Conservation (phyloP, 805 yeast species). For the Saccharomycopsis vini region DNA sequence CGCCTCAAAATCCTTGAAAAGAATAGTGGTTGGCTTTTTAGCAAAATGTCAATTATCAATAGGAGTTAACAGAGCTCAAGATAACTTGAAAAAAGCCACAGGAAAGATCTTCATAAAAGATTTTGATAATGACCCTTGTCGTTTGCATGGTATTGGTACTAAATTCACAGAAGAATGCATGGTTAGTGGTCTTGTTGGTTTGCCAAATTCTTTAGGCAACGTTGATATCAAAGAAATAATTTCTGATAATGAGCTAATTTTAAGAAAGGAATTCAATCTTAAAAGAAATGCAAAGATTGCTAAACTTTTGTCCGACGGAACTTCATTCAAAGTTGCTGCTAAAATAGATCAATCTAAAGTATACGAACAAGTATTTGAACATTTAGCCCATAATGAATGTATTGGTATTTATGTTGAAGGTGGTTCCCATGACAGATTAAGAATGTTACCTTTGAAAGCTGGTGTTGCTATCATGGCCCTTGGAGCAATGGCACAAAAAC, state of each 20-base stretch:
- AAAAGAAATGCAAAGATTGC: constrained; percentile 35
- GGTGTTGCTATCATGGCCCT: constrained; percentile 98
- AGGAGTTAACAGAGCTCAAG: constrained; percentile 91
- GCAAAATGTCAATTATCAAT: constrained; percentile 73
- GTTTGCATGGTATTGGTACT: constrained; percentile 57
- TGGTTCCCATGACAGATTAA: constrained; percentile 93
- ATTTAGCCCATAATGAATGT: constrained; percentile 68
- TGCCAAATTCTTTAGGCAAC: constrained; percentile 73
- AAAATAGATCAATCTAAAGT: constrained; percentile 78
- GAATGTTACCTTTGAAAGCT: constrained; percentile 82
- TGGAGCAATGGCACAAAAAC: constrained; percentile 78
- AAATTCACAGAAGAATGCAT: constrained; percentile 54
- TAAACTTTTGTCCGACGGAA: constrained; percentile 43
- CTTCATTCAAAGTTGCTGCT: constrained; percentile 63
- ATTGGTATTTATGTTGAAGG: constrained; percentile 96
- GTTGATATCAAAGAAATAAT: constrained; percentile 57
- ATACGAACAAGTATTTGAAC: constrained; percentile 74
- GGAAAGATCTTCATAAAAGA: constrained; percentile 58
- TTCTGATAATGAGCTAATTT: constrained; percentile 60
- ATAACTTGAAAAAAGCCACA: constrained; percentile 54
- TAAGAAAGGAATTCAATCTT: constrained; percentile 61
- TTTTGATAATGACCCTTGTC: constrained; percentile 38
- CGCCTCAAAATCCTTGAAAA: constrained; percentile 70
- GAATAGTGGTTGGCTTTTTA: constrained; percentile 61
- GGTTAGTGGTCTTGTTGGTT: constrained; percentile 56